Conservation (phyloP, 2,329 filamentous ascomycete species). For the Colletotrichum noveboracense region DNA sequence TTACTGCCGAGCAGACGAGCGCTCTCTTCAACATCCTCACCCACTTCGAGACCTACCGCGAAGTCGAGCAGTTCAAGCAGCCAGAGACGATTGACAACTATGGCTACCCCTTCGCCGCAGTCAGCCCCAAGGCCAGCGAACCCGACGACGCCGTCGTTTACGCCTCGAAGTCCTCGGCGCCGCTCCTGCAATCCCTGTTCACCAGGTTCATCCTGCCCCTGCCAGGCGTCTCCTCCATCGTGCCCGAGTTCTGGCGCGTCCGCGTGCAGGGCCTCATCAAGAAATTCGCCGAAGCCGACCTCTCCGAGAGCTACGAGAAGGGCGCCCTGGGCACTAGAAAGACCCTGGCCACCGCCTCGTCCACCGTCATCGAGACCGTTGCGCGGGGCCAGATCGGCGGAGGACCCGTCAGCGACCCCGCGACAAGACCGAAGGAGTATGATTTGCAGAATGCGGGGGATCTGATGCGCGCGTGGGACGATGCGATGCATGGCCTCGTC, state of each 20-base stretch:
- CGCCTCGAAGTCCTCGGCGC: constrained; percentile 54
- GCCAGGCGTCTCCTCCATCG: constrained; percentile 69
- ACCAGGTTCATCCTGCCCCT: constrained; percentile 68
- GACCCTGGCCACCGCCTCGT: constrained; percentile 74
- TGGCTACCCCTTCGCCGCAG: constrained; percentile 69
- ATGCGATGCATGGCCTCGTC: constrained; percentile 68
- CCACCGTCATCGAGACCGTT: constrained; percentile 72
- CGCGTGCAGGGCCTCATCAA: constrained; percentile 64
- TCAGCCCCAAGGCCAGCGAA: neutral
- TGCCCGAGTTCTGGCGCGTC: constrained; percentile 68
- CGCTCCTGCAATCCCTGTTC: constrained; percentile 72
- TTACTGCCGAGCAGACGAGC: constrained; percentile 47
- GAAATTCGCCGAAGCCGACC: constrained; percentile 68
- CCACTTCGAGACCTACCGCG: constrained; percentile 65
- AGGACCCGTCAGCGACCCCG: constrained; percentile 37
- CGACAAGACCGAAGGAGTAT: constrained; percentile 46
- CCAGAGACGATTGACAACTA: constrained; percentile 69
- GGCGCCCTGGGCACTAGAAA: constrained; percentile 76
- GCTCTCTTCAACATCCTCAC: constrained; percentile 66
- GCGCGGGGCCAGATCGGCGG: constrained; percentile 71
- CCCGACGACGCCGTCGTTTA: constrained; percentile 15
- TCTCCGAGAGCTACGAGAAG: constrained; percentile 85
- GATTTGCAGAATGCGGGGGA: constrained; percentile 64
- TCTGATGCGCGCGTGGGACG: constrained; percentile 68
- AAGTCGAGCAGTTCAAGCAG: constrained; percentile 75